Evolutionary conservation across 768 basidiomycete species (phyloP).

Genomic region (Tricholoma matsutake): DNA sequence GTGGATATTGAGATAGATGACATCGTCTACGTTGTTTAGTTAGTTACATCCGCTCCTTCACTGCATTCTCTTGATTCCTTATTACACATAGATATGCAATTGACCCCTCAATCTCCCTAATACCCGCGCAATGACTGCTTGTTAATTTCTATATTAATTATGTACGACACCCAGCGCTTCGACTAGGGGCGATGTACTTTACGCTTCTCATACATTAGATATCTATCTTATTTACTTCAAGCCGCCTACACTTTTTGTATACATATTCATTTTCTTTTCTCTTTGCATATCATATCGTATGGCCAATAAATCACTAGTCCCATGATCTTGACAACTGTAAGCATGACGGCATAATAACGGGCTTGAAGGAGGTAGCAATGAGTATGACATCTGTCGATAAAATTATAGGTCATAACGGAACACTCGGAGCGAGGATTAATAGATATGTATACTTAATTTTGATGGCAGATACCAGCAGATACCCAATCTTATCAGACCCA

Average conservation of each 20-base stretch:
- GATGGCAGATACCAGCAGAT: too few relatives aligned
- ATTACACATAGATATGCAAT: constrained; percentile 35
- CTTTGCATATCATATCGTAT: background rate
- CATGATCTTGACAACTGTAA: background rate
- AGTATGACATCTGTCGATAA: background rate
- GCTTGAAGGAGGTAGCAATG: background rate
- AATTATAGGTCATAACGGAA: background rate
- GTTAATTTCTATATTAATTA: constrained; percentile 33
- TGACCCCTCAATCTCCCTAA: constrained; percentile 27
- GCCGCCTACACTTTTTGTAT: constrained; percentile 16
- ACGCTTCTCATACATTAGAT: constrained; percentile 16
- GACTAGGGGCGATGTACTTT: constrained; percentile 20
- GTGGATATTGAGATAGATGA: constrained; percentile 41
- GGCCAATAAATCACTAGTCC: background rate
- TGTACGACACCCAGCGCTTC: constrained; percentile 26
- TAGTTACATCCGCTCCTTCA: constrained; percentile 42
- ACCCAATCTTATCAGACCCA: too few relatives aligned
- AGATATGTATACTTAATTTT: too few relatives aligned
- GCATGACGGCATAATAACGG: background rate
- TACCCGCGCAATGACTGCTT: constrained; percentile 15
- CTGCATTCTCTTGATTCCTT: constrained; percentile 38
- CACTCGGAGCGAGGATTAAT: background rate
- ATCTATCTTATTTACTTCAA: constrained; percentile 22
- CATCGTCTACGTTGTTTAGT: constrained; percentile 21
- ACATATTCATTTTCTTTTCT: constrained; percentile 9